These are phyloP conservation scores for Xylaria sp. DNA, from an alignment of 2,329 filamentous ascomycete genomes.

Conservation along the genomic window DNA sequence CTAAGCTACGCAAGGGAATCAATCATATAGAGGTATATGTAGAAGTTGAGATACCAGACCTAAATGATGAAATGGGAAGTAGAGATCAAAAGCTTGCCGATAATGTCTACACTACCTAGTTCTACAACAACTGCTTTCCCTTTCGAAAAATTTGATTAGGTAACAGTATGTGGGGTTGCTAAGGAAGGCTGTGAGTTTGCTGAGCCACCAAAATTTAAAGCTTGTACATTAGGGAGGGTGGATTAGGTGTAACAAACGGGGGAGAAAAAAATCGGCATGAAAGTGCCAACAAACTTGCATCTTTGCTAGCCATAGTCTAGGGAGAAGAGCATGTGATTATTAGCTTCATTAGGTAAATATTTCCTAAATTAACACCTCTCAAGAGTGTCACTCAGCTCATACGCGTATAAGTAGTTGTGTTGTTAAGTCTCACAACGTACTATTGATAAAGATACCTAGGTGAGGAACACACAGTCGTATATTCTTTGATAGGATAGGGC, in stretches of 20 bases:
- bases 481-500: too few species aligned
- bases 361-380: neutral
- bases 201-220: constrained; percentile 14
- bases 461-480: too few species aligned
- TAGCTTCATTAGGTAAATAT: neutral
- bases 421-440: too few species aligned
- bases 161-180: constrained; percentile 10
- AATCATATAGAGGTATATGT: neutral
- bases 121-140: too few species aligned
- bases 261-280: neutral
- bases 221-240: neutral
- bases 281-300: neutral
- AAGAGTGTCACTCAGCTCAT: too few species aligned
- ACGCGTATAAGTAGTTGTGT: too few species aligned
- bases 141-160: neutral
- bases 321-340: neutral
- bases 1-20: neutral
- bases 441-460: too few species aligned
- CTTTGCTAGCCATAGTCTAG: neutral
- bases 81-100: too few species aligned
- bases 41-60: too few species aligned
- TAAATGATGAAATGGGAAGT: too few species aligned
- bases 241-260: neutral
- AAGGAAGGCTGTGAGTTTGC: constrained; percentile 26
- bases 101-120: too few species aligned